Base-by-base conservation (phyloP, 2,329 filamentous ascomycete species). In the Teratosphaeriaceae sp. region DNA sequence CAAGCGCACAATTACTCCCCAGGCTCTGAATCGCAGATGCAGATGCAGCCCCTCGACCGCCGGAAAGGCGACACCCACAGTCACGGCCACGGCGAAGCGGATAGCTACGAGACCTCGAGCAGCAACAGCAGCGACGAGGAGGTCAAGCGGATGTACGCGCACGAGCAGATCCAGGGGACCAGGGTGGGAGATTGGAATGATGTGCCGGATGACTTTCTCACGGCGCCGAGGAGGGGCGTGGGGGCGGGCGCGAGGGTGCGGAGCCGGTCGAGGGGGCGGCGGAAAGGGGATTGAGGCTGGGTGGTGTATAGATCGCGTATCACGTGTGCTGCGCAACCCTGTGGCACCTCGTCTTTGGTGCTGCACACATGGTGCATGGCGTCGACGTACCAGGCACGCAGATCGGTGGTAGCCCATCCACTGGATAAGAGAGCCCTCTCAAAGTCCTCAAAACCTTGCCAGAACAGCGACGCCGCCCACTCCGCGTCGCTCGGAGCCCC, bases 101-200 rank as follows among this genome's bases (percentile, higher is more conserved):
- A 41, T 12, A 45, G 39, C 13, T 51, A 51, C 39, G 51, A 55
- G 36, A 41, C 62, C 62, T n/a, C n/a, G n/a, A n/a, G n/a, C n/a
- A 46, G 60, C 51, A 27, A 13, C 12, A 18, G 53, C 56, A 19
- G 54, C 56, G 20, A 49, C 48, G 40, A 45, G 51, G 12, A 56
- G 41, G 42, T 51, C 19, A 35, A 41, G 38, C 20, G 29, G 30
- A 44, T 43, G 42, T 47, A 44, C 22, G 20, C 16, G 22, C 44
- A 47, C 29, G 18, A 13, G 15, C 34, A 45, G 23, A 40, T 44
- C 23, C 38, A 50, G 22, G 40, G 47, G 36, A 68, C 24, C n/a
- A n/a, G n/a, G n/a, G n/a, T n/a, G 8, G 58, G 56, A 31, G 66
- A 70, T 41, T 73, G 70, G 70, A 73, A 73, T 42, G 70, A 73